A percentile compares a stretch with the other conserved stretches of the same genome.
Evolutionary conservation across 2,329 filamentous ascomycete species (phyloP).

Genomic region (Helotiales sp.): DNA sequence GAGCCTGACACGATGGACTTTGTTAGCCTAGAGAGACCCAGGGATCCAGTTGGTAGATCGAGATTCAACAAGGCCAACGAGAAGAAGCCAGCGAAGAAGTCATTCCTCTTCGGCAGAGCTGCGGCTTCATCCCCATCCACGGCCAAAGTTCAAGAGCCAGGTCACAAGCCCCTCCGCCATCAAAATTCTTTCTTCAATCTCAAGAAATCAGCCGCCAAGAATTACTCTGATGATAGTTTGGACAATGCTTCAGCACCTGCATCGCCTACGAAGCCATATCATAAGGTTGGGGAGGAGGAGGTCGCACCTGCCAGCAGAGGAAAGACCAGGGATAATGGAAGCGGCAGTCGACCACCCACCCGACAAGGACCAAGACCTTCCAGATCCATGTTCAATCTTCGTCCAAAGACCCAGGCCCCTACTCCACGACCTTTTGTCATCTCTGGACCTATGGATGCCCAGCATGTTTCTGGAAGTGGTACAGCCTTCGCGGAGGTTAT

Average conservation of each 20-base stretch:
- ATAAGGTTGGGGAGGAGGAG: background rate
- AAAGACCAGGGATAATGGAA: background rate
- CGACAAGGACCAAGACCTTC: background rate
- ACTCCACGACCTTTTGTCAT: background rate
- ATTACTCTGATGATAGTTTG: background rate
- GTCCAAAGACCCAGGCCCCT: background rate
- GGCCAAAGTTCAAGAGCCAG: background rate
- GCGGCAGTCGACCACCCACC: background rate
- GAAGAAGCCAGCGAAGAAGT: background rate
- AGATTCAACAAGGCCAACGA: background rate
- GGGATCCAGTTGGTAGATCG: constrained; percentile 6
- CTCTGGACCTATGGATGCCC: background rate
- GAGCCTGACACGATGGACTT: background rate
- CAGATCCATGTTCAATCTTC: constrained; percentile 12
- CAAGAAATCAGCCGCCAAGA: background rate
- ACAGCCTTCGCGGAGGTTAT: background rate
- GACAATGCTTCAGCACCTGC: background rate
- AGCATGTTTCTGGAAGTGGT: background rate
- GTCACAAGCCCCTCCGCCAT: background rate
- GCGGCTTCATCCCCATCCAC: background rate
- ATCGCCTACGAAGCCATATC: background rate
- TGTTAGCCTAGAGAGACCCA: background rate
- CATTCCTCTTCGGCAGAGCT: background rate
- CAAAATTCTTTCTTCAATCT: constrained; percentile 2
- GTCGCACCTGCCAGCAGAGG: background rate